Percentiles rank a stretch among this genome's conserved stretches.
phyloP scores from a whole-genome alignment of 2,329 filamentous ascomycete species.

The Scedosporium apiospermum region DNA sequence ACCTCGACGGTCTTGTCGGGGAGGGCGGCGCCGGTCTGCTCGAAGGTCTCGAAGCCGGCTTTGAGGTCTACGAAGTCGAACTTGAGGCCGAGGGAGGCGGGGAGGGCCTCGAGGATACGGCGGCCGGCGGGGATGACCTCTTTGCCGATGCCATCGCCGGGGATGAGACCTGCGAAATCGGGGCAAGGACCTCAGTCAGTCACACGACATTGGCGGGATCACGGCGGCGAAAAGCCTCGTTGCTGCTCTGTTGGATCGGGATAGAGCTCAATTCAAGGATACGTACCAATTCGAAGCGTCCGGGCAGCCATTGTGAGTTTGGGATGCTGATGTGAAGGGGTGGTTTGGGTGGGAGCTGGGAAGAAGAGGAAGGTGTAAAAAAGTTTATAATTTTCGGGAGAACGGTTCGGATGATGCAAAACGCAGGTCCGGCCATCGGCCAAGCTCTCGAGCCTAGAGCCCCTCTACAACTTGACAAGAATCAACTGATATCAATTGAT shows the following conservation, averaged over 20 bases:
- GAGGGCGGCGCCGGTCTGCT: conserved; percentile 77
- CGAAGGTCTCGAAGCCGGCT: conserved; percentile 89
- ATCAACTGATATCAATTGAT: too few relatives aligned
- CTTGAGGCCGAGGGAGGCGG: conserved; percentile 79
- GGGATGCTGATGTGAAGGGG: background rate
- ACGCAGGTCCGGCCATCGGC: background rate
- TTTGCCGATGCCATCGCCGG: conserved; percentile 95
- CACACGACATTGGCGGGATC: background rate
- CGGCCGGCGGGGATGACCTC: conserved; percentile 96
- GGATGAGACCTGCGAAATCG: conserved; percentile 66
- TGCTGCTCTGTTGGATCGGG: background rate
- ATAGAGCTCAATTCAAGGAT: conserved; percentile 9
- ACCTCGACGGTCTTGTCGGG: conserved; percentile 84
- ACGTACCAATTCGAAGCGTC: conserved; percentile 58
- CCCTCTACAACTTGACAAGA: too few relatives aligned
- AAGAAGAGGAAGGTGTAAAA: background rate
- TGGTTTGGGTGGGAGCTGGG: background rate
- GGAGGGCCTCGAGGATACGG: conserved; percentile 84
- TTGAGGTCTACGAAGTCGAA: conserved; percentile 92
- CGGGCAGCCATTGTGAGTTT: conserved; percentile 46
- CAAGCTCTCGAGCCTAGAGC: background rate
- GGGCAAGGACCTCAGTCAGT: background rate
- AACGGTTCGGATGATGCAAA: background rate
- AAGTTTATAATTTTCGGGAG: background rate
- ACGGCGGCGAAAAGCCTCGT: background rate